Evolutionary conservation across 1,284 basidiomycete species (phyloP), one percentile per base, ranked within the genome.

Genomic region (Sporisorium iseilematis-ciliati): DNA sequence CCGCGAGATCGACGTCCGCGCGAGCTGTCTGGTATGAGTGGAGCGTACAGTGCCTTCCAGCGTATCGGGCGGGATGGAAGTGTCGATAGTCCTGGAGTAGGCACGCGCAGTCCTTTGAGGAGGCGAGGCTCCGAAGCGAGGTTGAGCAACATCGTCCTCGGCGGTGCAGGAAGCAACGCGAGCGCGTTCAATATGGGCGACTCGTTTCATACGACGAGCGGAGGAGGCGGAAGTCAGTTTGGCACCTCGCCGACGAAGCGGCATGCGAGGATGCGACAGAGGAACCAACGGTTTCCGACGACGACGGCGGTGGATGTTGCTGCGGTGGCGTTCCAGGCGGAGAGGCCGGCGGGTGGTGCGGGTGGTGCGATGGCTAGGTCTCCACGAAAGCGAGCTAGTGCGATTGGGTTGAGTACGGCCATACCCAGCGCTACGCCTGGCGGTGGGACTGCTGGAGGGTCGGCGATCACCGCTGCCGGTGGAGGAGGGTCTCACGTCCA

Each of bases 221-320:
- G 35, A 16, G 58, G 40, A 12, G 65, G 71, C 1, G 50, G 29
- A 12, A 76, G 68, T 38, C 51, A 55, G 10, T 65, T 77, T 11
- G 58, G 75, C 42, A 75, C 68, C 7, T 78, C 76, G 16, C 76
- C 73, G 21, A 72, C 61, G 8, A 78, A 78, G 25, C 43, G 65
- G 7, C 60, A 57, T 21, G 35, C 43, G 16, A 48, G 66, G 0
- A 35, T 46, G 40, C 61, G 61, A 38, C 63, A 64, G 53, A 58
- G 57, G 8, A 21, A 51, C 33, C 70, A 74, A n/a, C 68, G 79
- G 3, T 68, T 77, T 33, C 73, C 80, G 3, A 78, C 77, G 3
- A 72, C 80, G 4, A 84, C 82, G 12, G 82, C 81, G 18, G 54
- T 81, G 3, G 82, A 84, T 53, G 77, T 81, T 5, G 82, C 79